Conservation (phyloP, 805 yeast genomes). For the Yamadazyma phyllophila region DNA sequence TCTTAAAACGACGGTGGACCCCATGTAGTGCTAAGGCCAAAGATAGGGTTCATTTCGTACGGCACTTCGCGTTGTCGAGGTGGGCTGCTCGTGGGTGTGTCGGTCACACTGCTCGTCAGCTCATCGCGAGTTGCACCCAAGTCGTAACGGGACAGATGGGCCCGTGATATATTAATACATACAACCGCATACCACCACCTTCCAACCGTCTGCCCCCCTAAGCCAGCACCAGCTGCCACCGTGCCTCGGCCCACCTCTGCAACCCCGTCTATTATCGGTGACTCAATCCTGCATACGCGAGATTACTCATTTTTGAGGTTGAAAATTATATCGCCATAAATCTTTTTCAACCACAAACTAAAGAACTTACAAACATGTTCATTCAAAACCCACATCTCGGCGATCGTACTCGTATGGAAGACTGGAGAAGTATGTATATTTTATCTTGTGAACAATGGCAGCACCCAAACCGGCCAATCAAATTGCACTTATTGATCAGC, state of each 20-base stretch:
- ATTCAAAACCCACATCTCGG: slow-evolving; percentile 81
- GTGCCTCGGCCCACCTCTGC: neutral
- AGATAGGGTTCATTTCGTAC: too few relatives aligned
- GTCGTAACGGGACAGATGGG: too few relatives aligned
- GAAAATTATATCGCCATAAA: neutral
- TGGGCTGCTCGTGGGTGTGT: too few relatives aligned
- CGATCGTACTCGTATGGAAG: slow-evolving; percentile 67
- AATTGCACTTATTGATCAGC: neutral
- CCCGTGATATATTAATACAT: neutral
- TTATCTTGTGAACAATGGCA: neutral
- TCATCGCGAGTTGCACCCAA: too few relatives aligned
- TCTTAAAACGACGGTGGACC: too few relatives aligned
- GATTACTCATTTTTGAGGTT: slow-evolving; percentile 1
- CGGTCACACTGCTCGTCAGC: too few relatives aligned
- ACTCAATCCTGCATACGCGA: slow-evolving; percentile 4
- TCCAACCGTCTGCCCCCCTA: neutral
- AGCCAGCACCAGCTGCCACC: neutral
- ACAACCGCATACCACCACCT: neutral
- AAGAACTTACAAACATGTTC: slow-evolving; percentile 52
- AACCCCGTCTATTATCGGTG: neutral
- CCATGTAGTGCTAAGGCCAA: too few relatives aligned
- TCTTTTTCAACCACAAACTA: neutral
- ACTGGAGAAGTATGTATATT: slow-evolving; percentile 47
- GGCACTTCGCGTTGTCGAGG: too few relatives aligned
- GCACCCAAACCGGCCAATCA: neutral